A percentile compares a stretch with the other conserved stretches of the same genome.
Conservation (phyloP, 140 eudicot genomes). For the Cichorium intybus region DNA sequence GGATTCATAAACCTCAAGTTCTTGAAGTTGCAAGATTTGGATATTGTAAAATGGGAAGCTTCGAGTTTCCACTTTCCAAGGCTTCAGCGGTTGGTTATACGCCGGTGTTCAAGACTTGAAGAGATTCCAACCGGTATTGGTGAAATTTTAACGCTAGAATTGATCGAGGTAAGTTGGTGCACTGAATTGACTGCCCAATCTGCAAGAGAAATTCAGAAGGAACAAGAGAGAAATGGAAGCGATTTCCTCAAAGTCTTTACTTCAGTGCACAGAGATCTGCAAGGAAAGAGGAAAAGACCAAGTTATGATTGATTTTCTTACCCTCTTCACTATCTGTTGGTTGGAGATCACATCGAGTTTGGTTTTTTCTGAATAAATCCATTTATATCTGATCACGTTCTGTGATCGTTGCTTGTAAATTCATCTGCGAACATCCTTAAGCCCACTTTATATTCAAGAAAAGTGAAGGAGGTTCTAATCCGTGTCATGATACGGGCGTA, state of each 20-base stretch:
- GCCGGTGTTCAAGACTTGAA: conserved; percentile 20
- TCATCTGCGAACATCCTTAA: too few relatives aligned
- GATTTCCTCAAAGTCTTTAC: conserved; percentile 25
- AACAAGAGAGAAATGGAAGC: conserved; percentile 39
- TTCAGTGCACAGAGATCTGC: conserved; percentile 21
- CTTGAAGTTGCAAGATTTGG: conserved; percentile 27
- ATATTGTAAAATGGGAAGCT: conserved; percentile 32
- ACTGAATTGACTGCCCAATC: conserved; percentile 14
- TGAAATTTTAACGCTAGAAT: conserved; percentile 27
- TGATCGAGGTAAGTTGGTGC: conserved; percentile 36
- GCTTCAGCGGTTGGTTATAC: conserved; percentile 30
- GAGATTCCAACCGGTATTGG: conserved; percentile 32
- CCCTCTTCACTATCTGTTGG: not conserved
- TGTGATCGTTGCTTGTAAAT: not conserved
- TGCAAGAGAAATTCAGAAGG: conserved; percentile 32
- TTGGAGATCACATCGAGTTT: too few relatives aligned
- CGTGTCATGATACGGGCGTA: too few relatives aligned
- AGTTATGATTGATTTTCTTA: conserved; percentile 16
- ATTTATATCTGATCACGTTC: not conserved
- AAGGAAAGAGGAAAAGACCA: conserved; percentile 28
- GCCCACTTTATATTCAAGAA: too few relatives aligned
- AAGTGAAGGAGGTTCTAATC: too few relatives aligned
- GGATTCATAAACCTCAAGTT: conserved; percentile 35
- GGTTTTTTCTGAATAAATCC: not conserved
- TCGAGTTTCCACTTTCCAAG: conserved; percentile 34